Evolutionary conservation across 306 rosid species (phyloP).

Genomic region (Trifolium subterraneum): DNA sequence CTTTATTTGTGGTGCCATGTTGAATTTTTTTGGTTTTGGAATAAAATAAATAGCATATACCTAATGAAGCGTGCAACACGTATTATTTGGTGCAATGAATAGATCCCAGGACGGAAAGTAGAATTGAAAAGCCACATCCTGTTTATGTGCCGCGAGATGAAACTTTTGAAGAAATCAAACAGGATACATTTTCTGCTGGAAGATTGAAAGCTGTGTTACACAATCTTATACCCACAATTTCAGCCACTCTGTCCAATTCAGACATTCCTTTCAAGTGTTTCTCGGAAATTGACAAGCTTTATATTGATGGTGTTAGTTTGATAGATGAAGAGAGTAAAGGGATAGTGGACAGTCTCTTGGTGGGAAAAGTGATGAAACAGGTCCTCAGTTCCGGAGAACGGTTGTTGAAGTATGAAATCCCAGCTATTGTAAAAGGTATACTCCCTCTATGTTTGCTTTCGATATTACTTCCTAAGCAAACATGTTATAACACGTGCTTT

Average conservation of each 20-base stretch:
- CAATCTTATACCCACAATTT: slow-evolving; percentile 82
- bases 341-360: slow-evolving; percentile 37
- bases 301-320: slow-evolving; percentile 71
- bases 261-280: slow-evolving; percentile 85
- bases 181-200: slow-evolving; percentile 80
- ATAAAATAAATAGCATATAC: slow-evolving; percentile 16
- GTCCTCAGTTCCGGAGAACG: slow-evolving; percentile 60
- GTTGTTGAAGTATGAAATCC: slow-evolving; percentile 79
- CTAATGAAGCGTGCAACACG: slow-evolving; percentile 35
- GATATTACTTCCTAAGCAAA: slow-evolving; percentile 2
- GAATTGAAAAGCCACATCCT: slow-evolving; percentile 97
- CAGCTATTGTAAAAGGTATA: slow-evolving; percentile 74
- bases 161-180: slow-evolving; percentile 91
- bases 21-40: slow-evolving; percentile 35
- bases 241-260: slow-evolving; percentile 76
- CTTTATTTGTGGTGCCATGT: neutral
- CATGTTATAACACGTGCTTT: neutral
- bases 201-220: slow-evolving; percentile 91
- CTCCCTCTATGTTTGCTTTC: neutral
- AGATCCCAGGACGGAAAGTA: slow-evolving; percentile 77
- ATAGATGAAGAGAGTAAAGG: slow-evolving; percentile 62
- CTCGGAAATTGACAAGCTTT: slow-evolving; percentile 88
- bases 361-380: slow-evolving; percentile 63
- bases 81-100: slow-evolving; percentile 12
- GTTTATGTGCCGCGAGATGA: slow-evolving; percentile 95